Conservation (phyloP, 306 rosid species). For the Mimosa bimucronata region DNA sequence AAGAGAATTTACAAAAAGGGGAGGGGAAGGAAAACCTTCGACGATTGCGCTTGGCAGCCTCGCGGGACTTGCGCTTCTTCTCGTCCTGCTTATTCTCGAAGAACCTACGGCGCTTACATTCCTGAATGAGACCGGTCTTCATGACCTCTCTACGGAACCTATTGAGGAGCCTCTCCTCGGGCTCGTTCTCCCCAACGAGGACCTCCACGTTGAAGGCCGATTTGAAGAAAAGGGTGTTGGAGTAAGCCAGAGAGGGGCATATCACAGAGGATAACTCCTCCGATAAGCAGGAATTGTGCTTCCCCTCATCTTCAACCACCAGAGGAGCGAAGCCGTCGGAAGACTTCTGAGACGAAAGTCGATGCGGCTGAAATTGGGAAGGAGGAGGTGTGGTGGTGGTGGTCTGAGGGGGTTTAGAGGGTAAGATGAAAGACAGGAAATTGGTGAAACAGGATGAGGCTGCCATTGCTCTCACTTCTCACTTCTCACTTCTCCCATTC, state of each 20-base stretch:
- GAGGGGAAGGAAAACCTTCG: no score
- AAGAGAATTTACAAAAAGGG: no score
- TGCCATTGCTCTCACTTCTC: conserved; percentile 51
- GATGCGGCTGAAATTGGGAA: no score
- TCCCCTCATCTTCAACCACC: conserved; percentile 18
- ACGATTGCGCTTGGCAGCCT: conserved; percentile 85
- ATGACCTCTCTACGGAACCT: conserved; percentile 82
- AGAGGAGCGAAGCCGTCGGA: conserved; percentile 32
- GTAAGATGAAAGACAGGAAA: conserved; percentile 67
- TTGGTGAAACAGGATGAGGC: conserved; percentile 62
- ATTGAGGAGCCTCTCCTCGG: conserved; percentile 74
- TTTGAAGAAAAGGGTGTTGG: conserved; percentile 56
- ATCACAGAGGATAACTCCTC: conserved; percentile 54
- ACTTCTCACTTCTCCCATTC: no score
- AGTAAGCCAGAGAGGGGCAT: conserved; percentile 61
- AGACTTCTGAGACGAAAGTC: conserved; percentile 30
- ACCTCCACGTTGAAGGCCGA: conserved; percentile 76
- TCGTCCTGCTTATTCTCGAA: conserved; percentile 74
- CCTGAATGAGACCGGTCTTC: conserved; percentile 83
- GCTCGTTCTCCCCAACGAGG: conserved; percentile 73
- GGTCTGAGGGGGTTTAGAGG: conserved; percentile 60
- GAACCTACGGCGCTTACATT: conserved; percentile 68
- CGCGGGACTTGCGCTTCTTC: conserved; percentile 76
- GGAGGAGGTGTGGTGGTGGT: no score
- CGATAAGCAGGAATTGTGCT: conserved; percentile 4